Percentiles rank a stretch among this genome's conserved stretches.
Evolutionary conservation across 495 filamentous ascomycete genomes (phyloP).

Genomic region (Bathelium albidoporum): DNA sequence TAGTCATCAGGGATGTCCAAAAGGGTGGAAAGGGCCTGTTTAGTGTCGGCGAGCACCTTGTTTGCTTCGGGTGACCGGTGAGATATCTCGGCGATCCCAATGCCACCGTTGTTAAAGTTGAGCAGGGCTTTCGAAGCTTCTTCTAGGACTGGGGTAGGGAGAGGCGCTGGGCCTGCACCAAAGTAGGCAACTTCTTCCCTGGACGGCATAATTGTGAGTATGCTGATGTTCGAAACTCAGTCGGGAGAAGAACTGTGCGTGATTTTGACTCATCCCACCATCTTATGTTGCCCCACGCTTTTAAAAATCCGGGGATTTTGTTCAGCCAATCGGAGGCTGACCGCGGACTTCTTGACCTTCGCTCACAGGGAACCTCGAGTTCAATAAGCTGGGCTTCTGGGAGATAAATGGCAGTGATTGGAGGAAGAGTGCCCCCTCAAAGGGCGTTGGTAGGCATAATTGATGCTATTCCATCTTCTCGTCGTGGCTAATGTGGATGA

Average conservation of each 20-base stretch:
- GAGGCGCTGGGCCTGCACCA: conserved; percentile 74
- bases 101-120: conserved; percentile 71
- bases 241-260: not conserved
- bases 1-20: conserved; percentile 68
- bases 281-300: not conserved
- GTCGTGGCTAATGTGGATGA: not conserved
- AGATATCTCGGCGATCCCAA: conserved; percentile 77
- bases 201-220: conserved; percentile 35
- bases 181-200: conserved; percentile 65
- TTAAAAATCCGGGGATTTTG: not conserved
- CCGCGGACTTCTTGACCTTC: not conserved
- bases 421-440: not conserved
- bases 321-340: not conserved
- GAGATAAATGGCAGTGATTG: not conserved
- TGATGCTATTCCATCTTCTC: not conserved
- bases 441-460: not conserved
- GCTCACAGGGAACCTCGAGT: not conserved
- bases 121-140: conserved; percentile 63
- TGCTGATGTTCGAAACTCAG: not conserved
- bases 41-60: conserved; percentile 30
- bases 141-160: conserved; percentile 70
- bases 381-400: not conserved
- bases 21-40: conserved; percentile 35
- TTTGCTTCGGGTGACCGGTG: conserved; percentile 73
- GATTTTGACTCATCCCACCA: not conserved